A percentile compares a stretch with the other conserved stretches of the same genome.
Conservation (phyloP, 345 rosid genomes). For the Populus alba region DNA sequence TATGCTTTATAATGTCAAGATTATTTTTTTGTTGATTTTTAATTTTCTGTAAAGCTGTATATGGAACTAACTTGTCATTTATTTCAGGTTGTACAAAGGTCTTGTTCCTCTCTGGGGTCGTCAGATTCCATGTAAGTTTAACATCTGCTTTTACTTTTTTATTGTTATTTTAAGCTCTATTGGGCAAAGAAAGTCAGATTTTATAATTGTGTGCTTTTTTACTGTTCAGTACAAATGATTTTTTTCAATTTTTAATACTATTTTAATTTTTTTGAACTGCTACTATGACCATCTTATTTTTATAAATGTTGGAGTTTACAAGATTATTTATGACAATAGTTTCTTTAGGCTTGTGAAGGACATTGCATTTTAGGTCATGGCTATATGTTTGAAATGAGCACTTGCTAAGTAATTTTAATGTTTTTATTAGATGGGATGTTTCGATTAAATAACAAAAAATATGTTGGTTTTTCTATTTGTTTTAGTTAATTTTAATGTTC, state of each 20-base stretch:
- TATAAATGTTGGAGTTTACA: not conserved
- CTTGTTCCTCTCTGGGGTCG: slow-evolving; percentile 98
- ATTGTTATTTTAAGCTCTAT: not conserved
- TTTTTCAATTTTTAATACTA: not conserved
- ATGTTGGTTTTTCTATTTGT: too few species aligned
- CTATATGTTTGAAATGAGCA: not conserved
- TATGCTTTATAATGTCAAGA: slow-evolving; percentile 31
- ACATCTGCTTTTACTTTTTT: not conserved
- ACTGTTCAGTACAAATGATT: not conserved
- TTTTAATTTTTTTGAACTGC: not conserved
- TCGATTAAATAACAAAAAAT: too few species aligned
- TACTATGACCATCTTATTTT: not conserved
- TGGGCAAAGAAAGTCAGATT: not conserved
- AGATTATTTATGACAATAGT: not conserved
- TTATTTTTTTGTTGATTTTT: not conserved
- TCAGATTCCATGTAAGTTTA: slow-evolving; percentile 94
- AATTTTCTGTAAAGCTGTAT: not conserved
- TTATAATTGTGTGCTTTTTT: not conserved
- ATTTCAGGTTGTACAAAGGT: slow-evolving; percentile 89
- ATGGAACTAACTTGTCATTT: slow-evolving; percentile 2
- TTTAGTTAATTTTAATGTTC: too few species aligned
- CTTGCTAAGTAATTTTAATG: not conserved
- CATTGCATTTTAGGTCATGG: not conserved
- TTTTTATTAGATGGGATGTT: too few species aligned
- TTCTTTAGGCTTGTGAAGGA: not conserved